Conservation (phyloP, 768 basidiomycete genomes). For the Polyporus arcularius region DNA sequence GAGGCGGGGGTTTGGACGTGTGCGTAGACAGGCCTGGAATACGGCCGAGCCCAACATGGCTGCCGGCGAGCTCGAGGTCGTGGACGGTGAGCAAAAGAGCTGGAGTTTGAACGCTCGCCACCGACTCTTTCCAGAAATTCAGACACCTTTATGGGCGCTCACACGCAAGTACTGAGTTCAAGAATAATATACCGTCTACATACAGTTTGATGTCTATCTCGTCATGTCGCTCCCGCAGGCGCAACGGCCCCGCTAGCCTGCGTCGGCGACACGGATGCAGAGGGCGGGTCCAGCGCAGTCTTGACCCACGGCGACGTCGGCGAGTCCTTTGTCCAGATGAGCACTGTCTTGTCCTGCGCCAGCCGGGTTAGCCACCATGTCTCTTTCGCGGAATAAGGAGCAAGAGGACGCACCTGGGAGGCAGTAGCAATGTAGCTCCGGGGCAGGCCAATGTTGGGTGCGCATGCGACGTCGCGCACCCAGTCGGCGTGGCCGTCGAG, state of each 20-base stretch:
- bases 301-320: constrained; percentile 77
- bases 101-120: not conserved
- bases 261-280: constrained; percentile 44
- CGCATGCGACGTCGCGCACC: constrained; percentile 99
- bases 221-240: constrained; percentile 77
- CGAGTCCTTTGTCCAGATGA: constrained; percentile 89
- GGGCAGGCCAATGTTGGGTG: constrained; percentile 93
- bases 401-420: constrained; percentile 50
- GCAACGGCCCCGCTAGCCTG: constrained; percentile 39
- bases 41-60: constrained; percentile 17
- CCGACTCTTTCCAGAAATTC: not conserved
- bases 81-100: constrained; percentile 14
- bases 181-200: constrained; percentile 18
- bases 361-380: not conserved
- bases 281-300: constrained; percentile 74
- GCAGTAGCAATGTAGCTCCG: constrained; percentile 95
- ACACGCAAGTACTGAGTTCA: too few relatives aligned
- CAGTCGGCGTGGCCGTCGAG: constrained; percentile 95
- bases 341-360: constrained; percentile 73
- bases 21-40: constrained; percentile 20
- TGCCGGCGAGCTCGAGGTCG: constrained; percentile 15
- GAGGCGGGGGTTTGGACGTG: too few relatives aligned
- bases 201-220: constrained; percentile 49
- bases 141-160: not conserved
- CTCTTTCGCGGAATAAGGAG: not conserved